These are phyloP conservation scores for Calonectria pteridis DNA, from an alignment of 2,329 filamentous ascomycete genomes.

Conservation along the genomic window DNA sequence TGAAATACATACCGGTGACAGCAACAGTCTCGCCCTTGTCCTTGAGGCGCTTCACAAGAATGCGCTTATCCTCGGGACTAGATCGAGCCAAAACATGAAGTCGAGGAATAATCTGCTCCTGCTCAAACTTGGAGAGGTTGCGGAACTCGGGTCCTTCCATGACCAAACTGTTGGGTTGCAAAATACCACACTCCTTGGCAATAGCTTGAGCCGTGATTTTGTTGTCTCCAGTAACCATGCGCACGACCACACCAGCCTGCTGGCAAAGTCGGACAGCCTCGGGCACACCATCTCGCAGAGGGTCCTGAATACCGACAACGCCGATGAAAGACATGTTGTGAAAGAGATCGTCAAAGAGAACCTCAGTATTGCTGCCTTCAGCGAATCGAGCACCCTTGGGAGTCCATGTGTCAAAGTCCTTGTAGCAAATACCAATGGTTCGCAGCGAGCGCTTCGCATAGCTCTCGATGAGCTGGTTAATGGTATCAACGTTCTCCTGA, in stretches of 20 bases:
- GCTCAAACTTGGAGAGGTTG: conserved; percentile 74
- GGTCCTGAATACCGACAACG: conserved; percentile 85
- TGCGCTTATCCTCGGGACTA: conserved; percentile 82
- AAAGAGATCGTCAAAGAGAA: conserved; percentile 76
- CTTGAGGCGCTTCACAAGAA: conserved; percentile 78
- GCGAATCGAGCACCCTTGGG: conserved; percentile 70
- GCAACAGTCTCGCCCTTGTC: conserved; percentile 82
- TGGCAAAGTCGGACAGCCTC: conserved; percentile 81
- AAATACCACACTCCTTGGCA: conserved; percentile 82
- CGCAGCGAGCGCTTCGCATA: conserved; percentile 86
- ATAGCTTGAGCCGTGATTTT: conserved; percentile 83
- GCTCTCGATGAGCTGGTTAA: conserved; percentile 77
- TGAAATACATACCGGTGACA: conserved; percentile 67
- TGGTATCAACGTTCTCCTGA: conserved; percentile 64
- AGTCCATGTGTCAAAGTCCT: conserved; percentile 88
- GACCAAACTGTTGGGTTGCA: conserved; percentile 74
- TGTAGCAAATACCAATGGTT: conserved; percentile 87
- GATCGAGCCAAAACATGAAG: conserved; percentile 81
- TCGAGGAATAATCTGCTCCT: conserved; percentile 75
- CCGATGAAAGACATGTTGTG: conserved; percentile 75
- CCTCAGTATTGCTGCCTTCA: conserved; percentile 69
- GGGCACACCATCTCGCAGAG: conserved; percentile 79
- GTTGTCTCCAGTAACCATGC: conserved; percentile 91
- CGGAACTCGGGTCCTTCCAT: conserved; percentile 86
- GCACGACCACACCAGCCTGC: conserved; percentile 80